These are phyloP conservation scores for Lumnitzera littorea DNA, from an alignment of 345 rosid genomes.

Conservation along the genomic window DNA sequence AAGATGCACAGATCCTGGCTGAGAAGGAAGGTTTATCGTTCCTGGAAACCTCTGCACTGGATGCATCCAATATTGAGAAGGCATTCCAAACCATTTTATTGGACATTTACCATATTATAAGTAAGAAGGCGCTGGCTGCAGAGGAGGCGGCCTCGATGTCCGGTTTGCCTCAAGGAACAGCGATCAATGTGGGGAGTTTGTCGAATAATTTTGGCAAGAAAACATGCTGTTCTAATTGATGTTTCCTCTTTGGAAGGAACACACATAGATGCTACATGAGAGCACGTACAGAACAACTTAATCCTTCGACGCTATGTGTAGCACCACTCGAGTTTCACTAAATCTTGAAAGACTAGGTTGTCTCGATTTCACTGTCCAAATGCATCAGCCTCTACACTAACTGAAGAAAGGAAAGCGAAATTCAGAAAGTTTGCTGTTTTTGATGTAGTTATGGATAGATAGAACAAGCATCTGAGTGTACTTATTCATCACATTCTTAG, in stretches of 20 bases:
- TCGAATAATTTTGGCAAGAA: conserved; percentile 32
- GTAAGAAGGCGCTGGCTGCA: conserved; percentile 59
- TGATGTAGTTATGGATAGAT: too few relatives aligned
- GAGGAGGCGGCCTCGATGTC: conserved; percentile 39
- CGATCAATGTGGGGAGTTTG: conserved; percentile 49
- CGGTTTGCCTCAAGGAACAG: conserved; percentile 54
- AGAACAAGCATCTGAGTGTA: too few relatives aligned
- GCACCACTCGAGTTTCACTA: too few relatives aligned
- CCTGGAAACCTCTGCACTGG: conserved; percentile 59
- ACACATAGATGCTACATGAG: too few relatives aligned
- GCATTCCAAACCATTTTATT: conserved; percentile 55
- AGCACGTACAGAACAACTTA: too few relatives aligned
- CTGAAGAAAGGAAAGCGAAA: too few relatives aligned
- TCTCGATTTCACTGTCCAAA: too few relatives aligned
- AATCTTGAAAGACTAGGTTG: too few relatives aligned
- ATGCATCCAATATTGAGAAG: conserved; percentile 47
- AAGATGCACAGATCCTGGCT: conserved; percentile 34
- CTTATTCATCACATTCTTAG: too few relatives aligned
- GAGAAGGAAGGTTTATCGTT: conserved; percentile 43
- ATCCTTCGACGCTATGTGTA: too few relatives aligned
- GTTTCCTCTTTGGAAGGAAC: not conserved
- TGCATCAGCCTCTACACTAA: too few relatives aligned
- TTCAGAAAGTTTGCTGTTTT: too few relatives aligned
- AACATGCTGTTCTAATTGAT: conserved; percentile 50
- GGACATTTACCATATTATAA: conserved; percentile 50